Evolutionary conservation across 139 green algal species (phyloP).

Genomic region (Chlorella sp.): DNA sequence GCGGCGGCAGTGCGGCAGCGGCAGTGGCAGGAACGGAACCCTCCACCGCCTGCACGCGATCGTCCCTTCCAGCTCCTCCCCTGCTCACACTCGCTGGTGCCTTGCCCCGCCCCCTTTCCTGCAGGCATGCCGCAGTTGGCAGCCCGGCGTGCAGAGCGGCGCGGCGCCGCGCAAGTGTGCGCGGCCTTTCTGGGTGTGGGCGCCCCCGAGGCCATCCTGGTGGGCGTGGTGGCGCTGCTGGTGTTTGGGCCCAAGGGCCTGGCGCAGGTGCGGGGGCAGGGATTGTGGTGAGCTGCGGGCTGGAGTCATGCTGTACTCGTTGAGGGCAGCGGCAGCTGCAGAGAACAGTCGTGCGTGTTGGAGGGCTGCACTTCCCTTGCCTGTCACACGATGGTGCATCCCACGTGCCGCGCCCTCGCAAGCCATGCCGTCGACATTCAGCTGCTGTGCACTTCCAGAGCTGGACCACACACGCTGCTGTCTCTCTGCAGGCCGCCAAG

Average conservation of each 20-base stretch:
- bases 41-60: not conserved
- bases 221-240: conserved; percentile 96
- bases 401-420: too few relatives aligned
- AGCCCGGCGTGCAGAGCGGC: not conserved
- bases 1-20: not conserved
- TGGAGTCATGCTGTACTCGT: not conserved
- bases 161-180: conserved; percentile 19
- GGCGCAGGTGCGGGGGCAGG: conserved; percentile 69
- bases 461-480: too few relatives aligned
- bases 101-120: not conserved
- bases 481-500: conserved; percentile 83
- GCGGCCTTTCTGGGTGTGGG: conserved; percentile 93
- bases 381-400: too few relatives aligned
- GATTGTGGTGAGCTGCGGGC: not conserved
- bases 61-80: too few relatives aligned
- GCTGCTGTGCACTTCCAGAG: too few relatives aligned
- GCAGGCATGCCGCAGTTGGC: not conserved
- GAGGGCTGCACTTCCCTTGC: too few relatives aligned
- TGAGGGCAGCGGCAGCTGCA: not conserved
- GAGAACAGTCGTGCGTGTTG: not conserved
- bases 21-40: too few relatives aligned
- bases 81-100: not conserved
- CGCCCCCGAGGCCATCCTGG: conserved; percentile 95
- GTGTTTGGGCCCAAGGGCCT: conserved; percentile 99
- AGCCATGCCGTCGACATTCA: too few relatives aligned